These are phyloP conservation scores for Leishmania gerbilli DNA, from an alignment of 208 protist species.

Conservation along the genomic window DNA sequence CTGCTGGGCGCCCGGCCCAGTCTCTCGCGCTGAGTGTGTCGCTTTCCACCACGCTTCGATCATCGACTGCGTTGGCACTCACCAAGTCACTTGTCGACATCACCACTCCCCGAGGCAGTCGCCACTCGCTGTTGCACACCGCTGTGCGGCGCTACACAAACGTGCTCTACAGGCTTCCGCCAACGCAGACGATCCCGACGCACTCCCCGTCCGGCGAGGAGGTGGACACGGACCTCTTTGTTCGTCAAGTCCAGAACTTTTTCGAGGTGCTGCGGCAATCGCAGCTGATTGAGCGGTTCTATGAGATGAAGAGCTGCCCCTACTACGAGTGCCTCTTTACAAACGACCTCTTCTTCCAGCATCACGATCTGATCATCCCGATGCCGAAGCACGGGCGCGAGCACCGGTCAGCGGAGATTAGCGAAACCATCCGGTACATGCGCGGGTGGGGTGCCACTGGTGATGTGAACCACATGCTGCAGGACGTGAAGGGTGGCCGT, in stretches of 20 bases:
- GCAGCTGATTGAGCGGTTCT: slow-evolving; percentile 71
- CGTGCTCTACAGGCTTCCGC: slow-evolving; percentile 74
- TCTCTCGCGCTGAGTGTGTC: neutral
- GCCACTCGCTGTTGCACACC: slow-evolving; percentile 8
- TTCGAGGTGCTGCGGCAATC: slow-evolving; percentile 66
- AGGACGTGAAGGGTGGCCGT: slow-evolving; percentile 68
- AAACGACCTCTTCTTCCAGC: slow-evolving; percentile 80
- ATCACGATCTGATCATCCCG: slow-evolving; percentile 78
- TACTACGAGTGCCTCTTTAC: slow-evolving; percentile 86
- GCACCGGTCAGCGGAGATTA: slow-evolving; percentile 75
- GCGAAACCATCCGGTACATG: slow-evolving; percentile 89
- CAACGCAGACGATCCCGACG: slow-evolving; percentile 66
- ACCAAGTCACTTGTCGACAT: neutral
- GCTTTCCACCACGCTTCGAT: neutral
- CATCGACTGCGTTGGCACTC: neutral
- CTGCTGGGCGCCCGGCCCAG: neutral
- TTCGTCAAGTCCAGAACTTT: slow-evolving; percentile 65
- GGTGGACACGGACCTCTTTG: slow-evolving; percentile 72
- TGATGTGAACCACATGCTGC: slow-evolving; percentile 78
- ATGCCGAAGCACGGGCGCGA: slow-evolving; percentile 89
- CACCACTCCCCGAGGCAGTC: neutral
- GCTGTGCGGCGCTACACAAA: slow-evolving; percentile 66
- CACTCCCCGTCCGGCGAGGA: slow-evolving; percentile 72
- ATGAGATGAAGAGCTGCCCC: slow-evolving; percentile 83
- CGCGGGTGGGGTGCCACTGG: slow-evolving; percentile 71